A percentile compares a stretch with the other conserved stretches of the same genome.
phyloP scores from a whole-genome alignment of 2,329 filamentous ascomycete genomes.

The Epichloe festucae region DNA sequence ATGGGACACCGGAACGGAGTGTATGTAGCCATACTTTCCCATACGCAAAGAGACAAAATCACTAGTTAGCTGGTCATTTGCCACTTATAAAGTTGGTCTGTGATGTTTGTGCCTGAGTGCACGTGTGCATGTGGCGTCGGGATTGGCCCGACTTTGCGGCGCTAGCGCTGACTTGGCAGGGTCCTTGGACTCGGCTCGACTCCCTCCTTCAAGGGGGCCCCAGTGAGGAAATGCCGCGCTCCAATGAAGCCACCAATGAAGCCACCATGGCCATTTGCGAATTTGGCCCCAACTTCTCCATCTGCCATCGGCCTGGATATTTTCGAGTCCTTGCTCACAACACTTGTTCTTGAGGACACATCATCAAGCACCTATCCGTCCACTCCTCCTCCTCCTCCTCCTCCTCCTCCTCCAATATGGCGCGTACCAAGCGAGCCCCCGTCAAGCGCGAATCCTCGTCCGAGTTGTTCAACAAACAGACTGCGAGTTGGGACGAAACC shows the following conservation, averaged over 20 bases:
- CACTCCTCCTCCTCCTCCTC: neutral
- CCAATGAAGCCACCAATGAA: conserved; percentile 4
- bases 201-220: neutral
- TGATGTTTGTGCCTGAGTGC: neutral
- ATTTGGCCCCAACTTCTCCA: neutral
- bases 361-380: neutral
- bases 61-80: neutral
- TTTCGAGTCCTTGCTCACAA: too few relatives aligned
- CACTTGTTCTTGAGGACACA: too few relatives aligned
- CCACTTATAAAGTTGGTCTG: neutral
- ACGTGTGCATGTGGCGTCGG: too few relatives aligned
- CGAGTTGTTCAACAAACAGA: conserved; percentile 45
- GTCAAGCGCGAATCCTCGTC: conserved; percentile 53
- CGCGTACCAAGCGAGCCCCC: conserved; percentile 57
- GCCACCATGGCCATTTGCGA: conserved; percentile 5
- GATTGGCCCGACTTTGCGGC: too few relatives aligned
- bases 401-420: conserved; percentile 35
- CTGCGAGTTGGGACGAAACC: conserved; percentile 22
- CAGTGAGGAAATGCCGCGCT: too few relatives aligned
- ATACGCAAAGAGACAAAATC: conserved; percentile 11
- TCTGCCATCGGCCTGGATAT: conserved; percentile 1
- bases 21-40: conserved; percentile 12
- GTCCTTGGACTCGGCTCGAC: too few relatives aligned
- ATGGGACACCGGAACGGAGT: conserved; percentile 11
- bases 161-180: neutral